Evolutionary conservation across 192 early-diverging fungal species (phyloP).

Genomic region (Coemansia sp.): DNA sequence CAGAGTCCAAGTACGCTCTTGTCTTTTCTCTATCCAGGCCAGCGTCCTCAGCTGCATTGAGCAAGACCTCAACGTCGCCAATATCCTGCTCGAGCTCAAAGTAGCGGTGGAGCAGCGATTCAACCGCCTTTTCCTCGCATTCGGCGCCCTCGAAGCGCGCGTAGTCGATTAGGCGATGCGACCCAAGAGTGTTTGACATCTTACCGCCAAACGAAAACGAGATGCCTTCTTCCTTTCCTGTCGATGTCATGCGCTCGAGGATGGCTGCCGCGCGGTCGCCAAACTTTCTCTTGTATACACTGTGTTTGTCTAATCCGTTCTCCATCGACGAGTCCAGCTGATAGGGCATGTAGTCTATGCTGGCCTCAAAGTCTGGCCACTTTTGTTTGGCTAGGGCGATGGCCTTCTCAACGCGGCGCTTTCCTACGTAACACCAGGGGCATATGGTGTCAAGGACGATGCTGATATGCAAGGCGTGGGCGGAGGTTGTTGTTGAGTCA

Average conservation of each 20-base stretch:
- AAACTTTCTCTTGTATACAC: slow-evolving; percentile 64
- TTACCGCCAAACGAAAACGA: slow-evolving; percentile 63
- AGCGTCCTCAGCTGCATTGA: slow-evolving; percentile 56
- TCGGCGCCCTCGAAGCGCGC: slow-evolving; percentile 40
- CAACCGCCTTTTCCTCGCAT: slow-evolving; percentile 59
- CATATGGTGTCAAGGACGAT: slow-evolving; percentile 69
- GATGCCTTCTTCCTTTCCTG: slow-evolving; percentile 67
- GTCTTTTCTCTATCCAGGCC: slow-evolving; percentile 59
- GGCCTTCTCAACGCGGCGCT: slow-evolving; percentile 69
- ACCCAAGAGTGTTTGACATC: slow-evolving; percentile 63
- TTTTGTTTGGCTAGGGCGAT: slow-evolving; percentile 45
- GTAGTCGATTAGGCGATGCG: slow-evolving; percentile 65
- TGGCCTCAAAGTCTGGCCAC: slow-evolving; percentile 57
- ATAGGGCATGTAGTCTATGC: slow-evolving; percentile 65
- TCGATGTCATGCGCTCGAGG: slow-evolving; percentile 50
- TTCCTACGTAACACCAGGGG: slow-evolving; percentile 79
- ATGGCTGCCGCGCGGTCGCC: slow-evolving; percentile 61
- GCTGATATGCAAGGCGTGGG: slow-evolving; percentile 55
- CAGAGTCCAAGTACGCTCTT: slow-evolving; percentile 56
- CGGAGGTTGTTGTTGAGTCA: slow-evolving; percentile 11
- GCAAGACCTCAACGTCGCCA: slow-evolving; percentile 59
- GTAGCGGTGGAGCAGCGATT: slow-evolving; percentile 64
- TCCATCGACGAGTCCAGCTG: slow-evolving; percentile 63
- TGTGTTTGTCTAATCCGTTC: slow-evolving; percentile 54
- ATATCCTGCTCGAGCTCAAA: slow-evolving; percentile 73